Base-by-base conservation (phyloP, 345 rosid species). In the Schrenkiella parvula region DNA sequence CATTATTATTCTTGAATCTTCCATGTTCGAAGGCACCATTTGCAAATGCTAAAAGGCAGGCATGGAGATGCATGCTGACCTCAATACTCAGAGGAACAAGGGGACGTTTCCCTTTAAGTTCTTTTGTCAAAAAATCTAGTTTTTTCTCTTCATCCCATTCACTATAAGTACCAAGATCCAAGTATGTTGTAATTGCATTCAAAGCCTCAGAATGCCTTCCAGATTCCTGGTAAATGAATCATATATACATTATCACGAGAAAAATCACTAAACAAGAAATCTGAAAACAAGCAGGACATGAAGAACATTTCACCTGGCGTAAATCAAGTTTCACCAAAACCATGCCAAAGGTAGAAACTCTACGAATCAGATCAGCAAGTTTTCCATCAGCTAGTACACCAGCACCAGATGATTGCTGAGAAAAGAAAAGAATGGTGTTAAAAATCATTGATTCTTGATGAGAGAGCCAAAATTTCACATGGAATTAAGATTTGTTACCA, bases 121-220 rank as follows among this genome's bases (percentile, higher is more conserved):
- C 97, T 79, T 81, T 84, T 1, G 89, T 87, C 51, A 95, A 77
- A 69, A 91, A 95, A 22, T 89, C 90, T 66, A 95, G 84, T 68
- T 86, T 91, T 81, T 89, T 89, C 31, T 89, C 97, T 80, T 95
- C 99, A 70, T 91, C 88, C 97, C 99, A 95, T 83, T 89, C 97
- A 29, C 95, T 91, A 57, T 86, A 95, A 6, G 88, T 83, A 76
- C 96, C 99, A 87, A 95, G 87, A 79, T 91, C 99, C 86, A 95
- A 83, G 80, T 87, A 91, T 56, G 66, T 77, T 29, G 96, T 95
- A 57, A 95, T 82, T 51, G 93, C 96, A 84, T 89, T 88, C 37
- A 95, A 75, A 10, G 99, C 75, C 66, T 95, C 96, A 50, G 92
- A 81, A 73, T 95, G 97, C 74, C 99, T 87, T 68, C 67, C 86